These are phyloP conservation scores for Thoreauomyces humboldtii DNA, from an alignment of 192 early-diverging fungal genomes.

Conservation along the genomic window DNA sequence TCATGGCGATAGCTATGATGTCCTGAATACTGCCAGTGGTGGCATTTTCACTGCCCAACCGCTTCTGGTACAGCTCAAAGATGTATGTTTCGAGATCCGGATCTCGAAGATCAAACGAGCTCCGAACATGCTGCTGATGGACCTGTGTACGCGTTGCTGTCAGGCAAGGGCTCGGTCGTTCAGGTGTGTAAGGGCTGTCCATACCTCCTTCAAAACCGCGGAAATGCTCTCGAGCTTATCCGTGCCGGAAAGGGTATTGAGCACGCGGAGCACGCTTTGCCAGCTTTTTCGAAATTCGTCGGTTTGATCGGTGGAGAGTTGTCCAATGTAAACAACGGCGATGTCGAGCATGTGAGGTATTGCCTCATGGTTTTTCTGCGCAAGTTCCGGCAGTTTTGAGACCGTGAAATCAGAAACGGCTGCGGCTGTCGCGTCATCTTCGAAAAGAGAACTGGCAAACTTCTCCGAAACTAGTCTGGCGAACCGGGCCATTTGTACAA, in stretches of 20 bases:
- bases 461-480: background rate
- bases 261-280: background rate
- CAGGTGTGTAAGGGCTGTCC: background rate
- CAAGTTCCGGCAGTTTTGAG: background rate
- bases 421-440: background rate
- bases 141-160: background rate
- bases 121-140: background rate
- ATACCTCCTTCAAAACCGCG: background rate
- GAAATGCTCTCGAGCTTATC: background rate
- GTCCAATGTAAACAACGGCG: conserved; percentile 5
- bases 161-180: background rate
- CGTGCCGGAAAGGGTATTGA: background rate
- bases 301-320: background rate
- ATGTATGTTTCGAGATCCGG: conserved; percentile 1
- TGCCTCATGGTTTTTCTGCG: background rate
- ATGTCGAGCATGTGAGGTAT: conserved; percentile 10
- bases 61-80: background rate
- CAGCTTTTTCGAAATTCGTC: conserved; percentile 8
- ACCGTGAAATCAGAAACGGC: background rate
- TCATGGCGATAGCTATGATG: background rate
- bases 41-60: background rate
- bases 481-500: background rate
- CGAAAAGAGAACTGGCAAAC: background rate
- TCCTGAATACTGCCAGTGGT: background rate
- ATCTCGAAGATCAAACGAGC: background rate